Base-by-base conservation (phyloP, 768 basidiomycete genomes). In the Imleria badia region DNA sequence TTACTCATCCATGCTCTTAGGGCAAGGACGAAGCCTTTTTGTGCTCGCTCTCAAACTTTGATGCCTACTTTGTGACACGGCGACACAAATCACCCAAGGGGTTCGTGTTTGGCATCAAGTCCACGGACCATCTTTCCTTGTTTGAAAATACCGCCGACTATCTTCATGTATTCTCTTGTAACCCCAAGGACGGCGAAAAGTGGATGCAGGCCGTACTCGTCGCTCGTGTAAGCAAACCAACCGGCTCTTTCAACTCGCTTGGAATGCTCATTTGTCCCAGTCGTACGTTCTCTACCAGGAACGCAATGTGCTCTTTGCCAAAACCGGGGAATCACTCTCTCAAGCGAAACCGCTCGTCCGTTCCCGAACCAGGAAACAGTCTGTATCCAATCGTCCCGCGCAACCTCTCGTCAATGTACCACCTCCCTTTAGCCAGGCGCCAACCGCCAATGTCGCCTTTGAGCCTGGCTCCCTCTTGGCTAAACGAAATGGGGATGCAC, bases 91-190 rank as follows among this genome's bases (percentile, higher is more conserved):
- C 91, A 2, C 96, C 96, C 0, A 94, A 93, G 66, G 77, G 84
- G 0, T 96, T 85, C 59, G 81, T 86, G 20, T 96, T 98, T 65
- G 85, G 91, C 34, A 73, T 95, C 64, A 95, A 95, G 72, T 92
- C 92, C 5, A 89, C 90, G 12, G 93, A 95, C 64, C 91, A 87
- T 64, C 75, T 89, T 23, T 83, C 89, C 1, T 79, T 88, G 64
- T 98, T 98, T 63, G 94, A 97, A 73, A 85, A 91, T 68, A 83
- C 83, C 5, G 79, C 85, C 30, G 94, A 98, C 64, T 98, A 95
- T 72, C 68, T 93, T 51, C 94, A 97, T 66, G 76, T 87, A 45
- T 94, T 98, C 66, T 86, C 86, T 29, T 89, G 89, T 59, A 81
- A 84, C 40, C 82, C 85, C 62, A 80, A 76, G 36, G 89, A 92